Base-by-base conservation (phyloP, 169 alveolate genomes). In the Perkinsus marinus region DNA sequence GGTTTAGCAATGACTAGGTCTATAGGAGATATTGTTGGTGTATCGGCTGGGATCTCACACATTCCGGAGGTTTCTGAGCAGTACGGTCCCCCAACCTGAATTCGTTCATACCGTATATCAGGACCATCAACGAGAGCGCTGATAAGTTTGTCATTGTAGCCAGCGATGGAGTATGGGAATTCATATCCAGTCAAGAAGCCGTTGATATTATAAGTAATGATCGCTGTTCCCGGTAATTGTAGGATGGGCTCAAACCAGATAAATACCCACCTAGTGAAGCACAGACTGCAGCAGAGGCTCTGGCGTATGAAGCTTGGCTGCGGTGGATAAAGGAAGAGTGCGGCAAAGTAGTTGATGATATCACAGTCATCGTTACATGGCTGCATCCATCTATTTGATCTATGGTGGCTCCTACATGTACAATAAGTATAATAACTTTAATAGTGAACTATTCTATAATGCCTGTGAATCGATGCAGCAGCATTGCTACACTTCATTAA, bases 1-100 rank as follows among this genome's bases (percentile, higher is more conserved):
- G 99, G 99, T 7, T 93, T 97, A 91, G 98, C 99, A 13, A 96
- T 97, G 98, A 95, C 97, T 39, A 94, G 99, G 89, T 96, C 98
- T 68, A 93, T 97, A 36, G 99, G 99, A 0, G 99, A 97, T 92
- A 93, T 95, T 57, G 92, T 96, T n/a, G 97, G 97, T 0, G 94
- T 96, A 46, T 93, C 95, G 39, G 96, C 96, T 13, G 99, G 99
- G 2, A 98, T 97, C 89, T 95, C 95, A 34, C 95, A 96, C 36
- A 96, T 95, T 9, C 99, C 99, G 10, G 97, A 96, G 68, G 92
- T 95, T 95, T 93, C 89, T 89, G 91, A 39, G 92, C 93, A 39
- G 79, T 96, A 89, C 3, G 46, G 19, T 10, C 10, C 46, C 19
- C 46, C 19, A 10, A 41, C 19, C 46, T 41, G 10, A 41, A 10